Conservation (phyloP, 2,329 filamentous ascomycete species). For the Aureobasidium sp. region DNA sequence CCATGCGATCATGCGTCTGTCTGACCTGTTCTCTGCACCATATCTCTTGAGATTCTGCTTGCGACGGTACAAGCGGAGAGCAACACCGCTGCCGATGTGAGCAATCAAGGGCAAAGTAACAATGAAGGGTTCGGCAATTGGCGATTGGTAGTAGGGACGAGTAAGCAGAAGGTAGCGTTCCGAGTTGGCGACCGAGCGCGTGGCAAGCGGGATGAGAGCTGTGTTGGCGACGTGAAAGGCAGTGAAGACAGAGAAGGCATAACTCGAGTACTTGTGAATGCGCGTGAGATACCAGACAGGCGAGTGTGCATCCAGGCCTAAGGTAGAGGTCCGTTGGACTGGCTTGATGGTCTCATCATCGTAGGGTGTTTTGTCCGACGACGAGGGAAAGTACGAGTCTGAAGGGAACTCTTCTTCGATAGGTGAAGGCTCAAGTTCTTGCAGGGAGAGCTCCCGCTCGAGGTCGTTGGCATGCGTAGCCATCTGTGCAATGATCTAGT, state of each 20-base stretch:
- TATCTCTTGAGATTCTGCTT: conserved; percentile 66
- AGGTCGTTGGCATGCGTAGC: conserved; percentile 15
- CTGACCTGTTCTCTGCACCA: conserved; percentile 57
- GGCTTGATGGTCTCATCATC: conserved; percentile 25
- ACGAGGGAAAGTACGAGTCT: conserved; percentile 38
- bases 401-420: conserved; percentile 52
- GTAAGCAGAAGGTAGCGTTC: conserved; percentile 87
- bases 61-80: conserved; percentile 67
- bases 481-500: not conserved
- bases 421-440: conserved; percentile 75
- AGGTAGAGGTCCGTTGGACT: conserved; percentile 31
- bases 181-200: conserved; percentile 63
- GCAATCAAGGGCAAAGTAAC: conserved; percentile 66
- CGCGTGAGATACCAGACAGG: conserved; percentile 70
- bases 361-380: conserved; percentile 14
- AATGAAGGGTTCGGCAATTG: conserved; percentile 70
- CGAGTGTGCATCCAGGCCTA: conserved; percentile 59
- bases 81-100: conserved; percentile 71
- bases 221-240: conserved; percentile 74
- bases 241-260: conserved; percentile 71
- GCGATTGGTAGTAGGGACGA: conserved; percentile 84
- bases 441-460: conserved; percentile 39
- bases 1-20: conserved; percentile 52
- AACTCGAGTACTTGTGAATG: conserved; percentile 83
- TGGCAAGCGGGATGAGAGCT: conserved; percentile 69